These are phyloP conservation scores for Aspergillus fumigatiaffinis DNA, from an alignment of 2,329 filamentous ascomycete species.

Conservation along the genomic window DNA sequence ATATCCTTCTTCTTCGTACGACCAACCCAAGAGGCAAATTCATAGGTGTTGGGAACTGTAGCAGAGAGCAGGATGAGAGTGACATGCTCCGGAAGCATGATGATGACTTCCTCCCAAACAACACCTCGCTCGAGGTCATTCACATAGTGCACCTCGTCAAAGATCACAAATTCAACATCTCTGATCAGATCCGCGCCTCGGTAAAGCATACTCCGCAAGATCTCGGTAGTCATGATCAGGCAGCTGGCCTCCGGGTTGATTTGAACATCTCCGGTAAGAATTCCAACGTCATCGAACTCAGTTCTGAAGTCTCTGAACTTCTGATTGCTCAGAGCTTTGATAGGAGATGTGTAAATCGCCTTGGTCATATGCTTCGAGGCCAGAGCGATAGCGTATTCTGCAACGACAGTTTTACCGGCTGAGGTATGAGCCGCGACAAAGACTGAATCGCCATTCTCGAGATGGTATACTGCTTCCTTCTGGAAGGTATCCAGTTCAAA, in stretches of 20 bases:
- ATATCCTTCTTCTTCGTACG: slow-evolving; percentile 98
- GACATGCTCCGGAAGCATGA: slow-evolving; percentile 97
- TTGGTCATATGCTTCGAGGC: slow-evolving; percentile 99
- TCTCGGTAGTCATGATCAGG: slow-evolving; percentile 98
- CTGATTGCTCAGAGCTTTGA: slow-evolving; percentile 97
- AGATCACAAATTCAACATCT: slow-evolving; percentile 98
- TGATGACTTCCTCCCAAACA: slow-evolving; percentile 99
- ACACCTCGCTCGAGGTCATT: slow-evolving; percentile 95
- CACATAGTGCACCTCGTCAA: slow-evolving; percentile 98
- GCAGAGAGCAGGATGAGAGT: slow-evolving; percentile 92
- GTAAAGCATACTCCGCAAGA: slow-evolving; percentile 96
- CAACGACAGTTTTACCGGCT: slow-evolving; percentile 95
- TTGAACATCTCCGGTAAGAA: slow-evolving; percentile 94
- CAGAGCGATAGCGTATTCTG: slow-evolving; percentile 94
- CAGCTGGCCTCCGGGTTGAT: slow-evolving; percentile 97
- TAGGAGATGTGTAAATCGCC: slow-evolving; percentile 97
- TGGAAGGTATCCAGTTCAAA: slow-evolving; percentile 98
- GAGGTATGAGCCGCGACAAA: slow-evolving; percentile 98
- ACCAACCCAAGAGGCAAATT: slow-evolving; percentile 98
- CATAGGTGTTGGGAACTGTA: slow-evolving; percentile 94
- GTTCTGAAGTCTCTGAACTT: slow-evolving; percentile 94
- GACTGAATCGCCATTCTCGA: slow-evolving; percentile 93
- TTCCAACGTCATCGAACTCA: slow-evolving; percentile 91
- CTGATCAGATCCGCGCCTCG: slow-evolving; percentile 91
- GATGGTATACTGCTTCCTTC: slow-evolving; percentile 96